phyloP scores from a whole-genome alignment of 108 stramenopile species.

The Cyclotella choctawhatcheeana region DNA sequence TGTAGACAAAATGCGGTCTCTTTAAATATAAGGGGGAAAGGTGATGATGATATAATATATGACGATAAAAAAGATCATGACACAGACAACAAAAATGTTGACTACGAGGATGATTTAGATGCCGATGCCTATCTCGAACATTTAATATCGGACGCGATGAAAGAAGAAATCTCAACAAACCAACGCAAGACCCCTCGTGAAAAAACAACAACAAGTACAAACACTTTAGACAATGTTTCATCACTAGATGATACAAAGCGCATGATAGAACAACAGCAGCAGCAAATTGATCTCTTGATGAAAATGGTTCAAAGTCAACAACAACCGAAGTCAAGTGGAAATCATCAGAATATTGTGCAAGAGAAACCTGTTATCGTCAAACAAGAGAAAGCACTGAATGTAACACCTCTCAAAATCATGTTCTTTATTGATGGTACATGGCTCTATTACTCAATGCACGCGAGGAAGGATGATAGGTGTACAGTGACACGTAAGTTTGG shows the following conservation, averaged over 20 bases:
- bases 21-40: background rate
- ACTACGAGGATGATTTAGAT: conserved; percentile 14
- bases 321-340: background rate
- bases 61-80: conserved; percentile 19
- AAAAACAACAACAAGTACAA: conserved; percentile 3
- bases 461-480: conserved; percentile 46
- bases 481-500: conserved; percentile 72
- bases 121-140: conserved; percentile 24
- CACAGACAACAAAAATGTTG: conserved; percentile 11
- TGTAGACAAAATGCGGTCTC: background rate
- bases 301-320: conserved; percentile 44
- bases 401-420: conserved; percentile 85
- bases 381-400: conserved; percentile 22
- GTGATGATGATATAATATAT: background rate
- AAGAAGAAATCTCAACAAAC: conserved; percentile 1
- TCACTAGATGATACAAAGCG: conserved; percentile 46
- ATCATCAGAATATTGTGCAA: background rate
- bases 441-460: conserved; percentile 83
- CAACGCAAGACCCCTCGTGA: too few species aligned
- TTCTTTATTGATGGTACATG: conserved; percentile 93
- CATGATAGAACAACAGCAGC: conserved; percentile 61
- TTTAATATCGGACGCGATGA: conserved; percentile 27
- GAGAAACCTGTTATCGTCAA: conserved; percentile 9
- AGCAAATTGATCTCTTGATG: conserved; percentile 61
- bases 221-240: conserved; percentile 1